These are phyloP conservation scores for Fagus crenata DNA, from an alignment of 306 rosid species.

Conservation along the genomic window DNA sequence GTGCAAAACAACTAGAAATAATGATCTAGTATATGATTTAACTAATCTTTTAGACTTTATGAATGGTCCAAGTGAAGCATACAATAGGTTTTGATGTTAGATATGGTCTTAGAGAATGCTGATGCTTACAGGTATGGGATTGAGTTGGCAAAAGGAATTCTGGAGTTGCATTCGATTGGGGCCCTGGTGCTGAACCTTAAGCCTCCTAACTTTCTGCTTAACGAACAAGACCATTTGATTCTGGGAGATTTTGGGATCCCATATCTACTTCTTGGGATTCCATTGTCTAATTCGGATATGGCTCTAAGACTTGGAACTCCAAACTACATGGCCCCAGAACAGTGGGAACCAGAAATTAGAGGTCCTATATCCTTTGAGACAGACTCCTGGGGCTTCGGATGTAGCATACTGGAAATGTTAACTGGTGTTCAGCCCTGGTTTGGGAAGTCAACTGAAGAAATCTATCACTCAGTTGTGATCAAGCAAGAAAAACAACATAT, in stretches of 20 bases:
- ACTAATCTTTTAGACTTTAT: neutral
- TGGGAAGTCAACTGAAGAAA: constrained; percentile 62
- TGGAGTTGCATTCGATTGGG: constrained; percentile 71
- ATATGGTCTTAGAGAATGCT: constrained; percentile 24
- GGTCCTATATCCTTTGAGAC: constrained; percentile 91
- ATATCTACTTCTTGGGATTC: constrained; percentile 60
- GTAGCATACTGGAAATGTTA: constrained; percentile 84
- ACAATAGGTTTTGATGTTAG: neutral
- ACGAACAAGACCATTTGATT: constrained; percentile 64
- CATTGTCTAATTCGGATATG: constrained; percentile 51
- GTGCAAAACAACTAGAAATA: neutral
- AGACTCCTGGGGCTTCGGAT: constrained; percentile 92
- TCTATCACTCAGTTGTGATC: constrained; percentile 56
- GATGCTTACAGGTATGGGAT: constrained; percentile 74
- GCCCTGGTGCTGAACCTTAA: constrained; percentile 76
- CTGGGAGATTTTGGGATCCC: constrained; percentile 90
- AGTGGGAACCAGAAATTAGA: constrained; percentile 85
- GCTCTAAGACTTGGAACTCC: constrained; percentile 82
- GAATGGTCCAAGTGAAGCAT: neutral
- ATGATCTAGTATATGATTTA: neutral
- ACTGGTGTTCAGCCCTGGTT: constrained; percentile 84
- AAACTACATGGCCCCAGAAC: constrained; percentile 97
- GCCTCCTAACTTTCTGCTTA: constrained; percentile 69
- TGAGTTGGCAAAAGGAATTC: constrained; percentile 63
- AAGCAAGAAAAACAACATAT: constrained; percentile 74